Evolutionary conservation across 345 rosid species (phyloP).

Genomic region (Citrus reticulata): DNA sequence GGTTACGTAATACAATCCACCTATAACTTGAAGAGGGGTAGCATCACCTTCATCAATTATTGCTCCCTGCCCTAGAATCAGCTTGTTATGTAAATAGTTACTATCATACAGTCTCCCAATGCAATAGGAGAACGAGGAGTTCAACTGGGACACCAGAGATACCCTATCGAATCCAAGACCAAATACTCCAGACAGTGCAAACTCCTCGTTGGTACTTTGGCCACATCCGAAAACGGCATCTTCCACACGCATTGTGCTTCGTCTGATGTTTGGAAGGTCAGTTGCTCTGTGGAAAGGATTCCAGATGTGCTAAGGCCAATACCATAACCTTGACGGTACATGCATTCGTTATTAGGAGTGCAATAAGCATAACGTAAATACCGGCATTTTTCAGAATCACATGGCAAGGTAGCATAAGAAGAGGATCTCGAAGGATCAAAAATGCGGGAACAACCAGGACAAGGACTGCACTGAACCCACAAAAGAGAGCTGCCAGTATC

Average conservation of each 20-base stretch:
- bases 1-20: slow-evolving; percentile 33
- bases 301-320: slow-evolving; percentile 34
- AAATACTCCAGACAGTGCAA: slow-evolving; percentile 34
- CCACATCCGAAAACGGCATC: slow-evolving; percentile 51
- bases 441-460: slow-evolving; percentile 25
- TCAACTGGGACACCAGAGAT: slow-evolving; percentile 41
- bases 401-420: slow-evolving; percentile 29
- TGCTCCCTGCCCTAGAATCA: slow-evolving; percentile 41
- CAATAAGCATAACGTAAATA: slow-evolving; percentile 17
- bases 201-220: slow-evolving; percentile 2
- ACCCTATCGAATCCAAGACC: slow-evolving; percentile 22
- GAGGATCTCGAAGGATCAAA: slow-evolving; percentile 48
- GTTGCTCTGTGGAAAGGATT: slow-evolving; percentile 37
- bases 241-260: slow-evolving; percentile 13
- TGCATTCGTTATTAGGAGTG: slow-evolving; percentile 25
- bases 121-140: slow-evolving; percentile 37
- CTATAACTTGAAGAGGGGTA: slow-evolving; percentile 37
- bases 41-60: slow-evolving; percentile 38
- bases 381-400: slow-evolving; percentile 25
- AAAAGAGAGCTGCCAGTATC: slow-evolving; percentile 60
- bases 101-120: slow-evolving; percentile 30
- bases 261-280: slow-evolving; percentile 37
- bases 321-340: slow-evolving; percentile 28
- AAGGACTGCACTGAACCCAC: slow-evolving; percentile 59
- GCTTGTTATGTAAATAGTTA: slow-evolving; percentile 30